phyloP scores from a whole-genome alignment of 305 asterid species.

The Euphrasia arctica region DNA sequence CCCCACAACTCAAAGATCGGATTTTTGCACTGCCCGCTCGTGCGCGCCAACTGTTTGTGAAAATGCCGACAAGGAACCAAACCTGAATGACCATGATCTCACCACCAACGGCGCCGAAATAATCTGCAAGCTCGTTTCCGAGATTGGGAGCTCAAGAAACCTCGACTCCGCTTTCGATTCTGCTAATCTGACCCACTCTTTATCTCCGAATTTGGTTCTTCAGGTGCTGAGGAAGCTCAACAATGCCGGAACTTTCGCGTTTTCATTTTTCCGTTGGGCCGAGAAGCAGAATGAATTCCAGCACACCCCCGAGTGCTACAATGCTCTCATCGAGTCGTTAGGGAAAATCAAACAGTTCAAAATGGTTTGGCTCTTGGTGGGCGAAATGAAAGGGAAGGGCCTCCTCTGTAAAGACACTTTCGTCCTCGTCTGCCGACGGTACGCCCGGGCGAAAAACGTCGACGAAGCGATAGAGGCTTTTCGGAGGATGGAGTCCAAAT shows the following conservation, averaged over 20 bases:
- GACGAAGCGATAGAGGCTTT: conserved; percentile 70
- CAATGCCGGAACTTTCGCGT: conserved; percentile 61
- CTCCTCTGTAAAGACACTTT: conserved; percentile 51
- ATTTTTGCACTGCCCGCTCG: conserved; percentile 21
- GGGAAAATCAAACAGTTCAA: conserved; percentile 84
- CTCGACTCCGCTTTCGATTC: conserved; percentile 43
- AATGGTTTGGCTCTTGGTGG: conserved; percentile 67
- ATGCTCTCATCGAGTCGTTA: conserved; percentile 65
- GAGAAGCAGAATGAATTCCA: conserved; percentile 43
- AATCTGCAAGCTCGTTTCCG: conserved; percentile 47
- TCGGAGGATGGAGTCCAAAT: conserved; percentile 71
- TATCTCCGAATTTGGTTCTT: conserved; percentile 49
- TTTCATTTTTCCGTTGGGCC: conserved; percentile 81
- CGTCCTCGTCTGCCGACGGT: conserved; percentile 65
- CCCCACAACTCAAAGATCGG: conserved; percentile 14
- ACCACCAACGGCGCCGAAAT: conserved; percentile 43
- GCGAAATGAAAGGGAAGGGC: conserved; percentile 57
- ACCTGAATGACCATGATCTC: conserved; percentile 30
- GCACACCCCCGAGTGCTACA: conserved; percentile 52
- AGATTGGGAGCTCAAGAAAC: conserved; percentile 27
- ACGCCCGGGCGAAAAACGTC: conserved; percentile 68
- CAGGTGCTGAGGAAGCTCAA: conserved; percentile 64
- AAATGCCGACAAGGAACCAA: conserved; percentile 28
- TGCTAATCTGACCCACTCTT: conserved; percentile 22
- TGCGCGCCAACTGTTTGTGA: conserved; percentile 19